phyloP scores from a whole-genome alignment of 306 rosid genomes.

The Citrullus colocynthis region DNA sequence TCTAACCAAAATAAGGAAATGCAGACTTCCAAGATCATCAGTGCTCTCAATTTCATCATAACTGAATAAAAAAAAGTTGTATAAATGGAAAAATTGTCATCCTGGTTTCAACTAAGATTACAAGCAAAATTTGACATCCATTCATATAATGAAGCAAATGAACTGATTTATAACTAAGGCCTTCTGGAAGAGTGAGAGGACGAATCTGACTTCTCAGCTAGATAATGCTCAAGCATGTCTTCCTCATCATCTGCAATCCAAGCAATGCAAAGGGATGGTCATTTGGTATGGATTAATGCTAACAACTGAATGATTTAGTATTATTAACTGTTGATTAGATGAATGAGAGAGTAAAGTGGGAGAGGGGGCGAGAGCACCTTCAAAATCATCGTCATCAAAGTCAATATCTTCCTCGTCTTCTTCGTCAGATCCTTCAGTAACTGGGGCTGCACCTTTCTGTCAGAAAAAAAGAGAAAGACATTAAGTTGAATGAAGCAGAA shows the following conservation, averaged over 20 bases:
- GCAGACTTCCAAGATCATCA: neutral
- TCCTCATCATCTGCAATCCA: conserved; percentile 72
- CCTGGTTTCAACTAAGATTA: conserved; percentile 1
- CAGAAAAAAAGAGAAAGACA: neutral
- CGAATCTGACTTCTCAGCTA: conserved; percentile 78
- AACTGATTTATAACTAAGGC: conserved; percentile 25
- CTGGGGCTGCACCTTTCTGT: conserved; percentile 63
- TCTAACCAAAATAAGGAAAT: neutral
- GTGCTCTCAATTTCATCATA: neutral
- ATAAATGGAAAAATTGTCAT: neutral
- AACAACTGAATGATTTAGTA: neutral
- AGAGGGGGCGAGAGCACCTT: conserved; percentile 31
- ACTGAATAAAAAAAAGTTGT: neutral
- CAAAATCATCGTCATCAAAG: conserved; percentile 85
- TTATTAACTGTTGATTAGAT: neutral
- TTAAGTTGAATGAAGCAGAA: neutral
- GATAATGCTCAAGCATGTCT: conserved; percentile 95
- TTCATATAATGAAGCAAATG: neutral
- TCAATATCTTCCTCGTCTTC: conserved; percentile 80
- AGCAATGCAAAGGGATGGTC: neutral
- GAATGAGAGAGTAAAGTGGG: neutral
- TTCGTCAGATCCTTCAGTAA: conserved; percentile 50
- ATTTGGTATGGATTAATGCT: neutral
- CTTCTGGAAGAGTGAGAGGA: conserved; percentile 48
- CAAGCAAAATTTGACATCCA: conserved; percentile 5